phyloP scores from a whole-genome alignment of 176 grass and related monocot genomes.

The Poa annua region DNA sequence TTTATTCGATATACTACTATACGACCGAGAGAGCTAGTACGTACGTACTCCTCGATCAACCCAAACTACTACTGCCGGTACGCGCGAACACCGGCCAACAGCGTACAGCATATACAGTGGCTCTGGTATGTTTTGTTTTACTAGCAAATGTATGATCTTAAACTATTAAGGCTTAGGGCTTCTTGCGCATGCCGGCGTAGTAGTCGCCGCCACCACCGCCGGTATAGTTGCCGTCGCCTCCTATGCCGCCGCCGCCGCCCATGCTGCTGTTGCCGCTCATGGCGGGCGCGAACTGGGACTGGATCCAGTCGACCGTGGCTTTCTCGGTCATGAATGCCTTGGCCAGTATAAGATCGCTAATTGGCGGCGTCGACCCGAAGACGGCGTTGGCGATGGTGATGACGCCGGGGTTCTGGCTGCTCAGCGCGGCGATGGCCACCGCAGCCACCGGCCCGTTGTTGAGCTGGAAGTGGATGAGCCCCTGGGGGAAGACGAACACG shows the following conservation, averaged over 20 bases:
- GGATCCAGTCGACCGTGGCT: slow-evolving; percentile 60
- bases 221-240: not conserved
- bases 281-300: slow-evolving; percentile 50
- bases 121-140: not conserved
- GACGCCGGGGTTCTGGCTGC: slow-evolving; percentile 72
- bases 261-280: not conserved
- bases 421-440: slow-evolving; percentile 60
- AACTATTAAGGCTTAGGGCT: slow-evolving; percentile 29
- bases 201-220: not conserved
- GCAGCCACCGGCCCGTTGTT: slow-evolving; percentile 47
- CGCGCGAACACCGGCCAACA: not conserved
- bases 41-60: slow-evolving; percentile 20
- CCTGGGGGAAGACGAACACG: slow-evolving; percentile 66
- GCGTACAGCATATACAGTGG: not conserved
- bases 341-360: slow-evolving; percentile 58
- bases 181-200: slow-evolving; percentile 31
- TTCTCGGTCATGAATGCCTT: slow-evolving; percentile 78
- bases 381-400: slow-evolving; percentile 74
- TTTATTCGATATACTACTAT: slow-evolving; percentile 28
- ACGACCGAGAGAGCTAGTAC: slow-evolving; percentile 5
- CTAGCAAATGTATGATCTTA: not conserved
- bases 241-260: not conserved
- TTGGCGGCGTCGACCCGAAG: slow-evolving; percentile 59
- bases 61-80: not conserved
- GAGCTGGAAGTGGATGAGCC: slow-evolving; percentile 82